Conservation (phyloP, 345 rosid species). For the Boechera stricta region DNA sequence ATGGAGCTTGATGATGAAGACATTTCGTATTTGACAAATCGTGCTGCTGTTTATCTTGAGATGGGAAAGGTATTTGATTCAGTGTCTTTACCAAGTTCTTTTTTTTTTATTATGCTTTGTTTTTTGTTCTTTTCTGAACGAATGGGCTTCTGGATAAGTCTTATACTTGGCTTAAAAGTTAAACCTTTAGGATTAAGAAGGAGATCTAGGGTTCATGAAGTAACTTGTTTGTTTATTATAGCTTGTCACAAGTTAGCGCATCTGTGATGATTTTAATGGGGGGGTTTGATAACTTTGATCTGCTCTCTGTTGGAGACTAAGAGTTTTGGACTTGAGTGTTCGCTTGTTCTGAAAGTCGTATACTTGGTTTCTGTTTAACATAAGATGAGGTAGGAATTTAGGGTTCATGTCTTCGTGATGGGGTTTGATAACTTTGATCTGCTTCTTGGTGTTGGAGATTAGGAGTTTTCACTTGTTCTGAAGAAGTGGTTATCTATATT, state of each 20-base stretch:
- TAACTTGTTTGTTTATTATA: neutral
- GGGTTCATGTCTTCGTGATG: neutral
- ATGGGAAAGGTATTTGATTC: conserved; percentile 69
- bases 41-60: conserved; percentile 95
- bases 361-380: neutral
- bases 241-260: neutral
- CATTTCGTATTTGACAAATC: conserved; percentile 80
- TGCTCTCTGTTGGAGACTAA: neutral
- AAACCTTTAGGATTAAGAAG: neutral
- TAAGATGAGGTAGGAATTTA: neutral
- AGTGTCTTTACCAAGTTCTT: neutral
- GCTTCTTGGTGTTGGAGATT: neutral
- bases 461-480: neutral
- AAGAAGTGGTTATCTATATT: neutral
- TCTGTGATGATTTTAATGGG: neutral
- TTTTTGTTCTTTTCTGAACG: neutral
- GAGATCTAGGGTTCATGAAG: neutral
- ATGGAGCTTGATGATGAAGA: conserved; percentile 87
- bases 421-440: neutral
- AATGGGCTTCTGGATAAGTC: neutral
- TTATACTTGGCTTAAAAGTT: neutral
- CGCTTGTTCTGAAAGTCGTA: neutral
- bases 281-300: neutral
- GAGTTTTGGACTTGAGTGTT: neutral
- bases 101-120: neutral